phyloP scores from a whole-genome alignment of 2,329 filamentous ascomycete species.

The Aspergillus sp. region DNA sequence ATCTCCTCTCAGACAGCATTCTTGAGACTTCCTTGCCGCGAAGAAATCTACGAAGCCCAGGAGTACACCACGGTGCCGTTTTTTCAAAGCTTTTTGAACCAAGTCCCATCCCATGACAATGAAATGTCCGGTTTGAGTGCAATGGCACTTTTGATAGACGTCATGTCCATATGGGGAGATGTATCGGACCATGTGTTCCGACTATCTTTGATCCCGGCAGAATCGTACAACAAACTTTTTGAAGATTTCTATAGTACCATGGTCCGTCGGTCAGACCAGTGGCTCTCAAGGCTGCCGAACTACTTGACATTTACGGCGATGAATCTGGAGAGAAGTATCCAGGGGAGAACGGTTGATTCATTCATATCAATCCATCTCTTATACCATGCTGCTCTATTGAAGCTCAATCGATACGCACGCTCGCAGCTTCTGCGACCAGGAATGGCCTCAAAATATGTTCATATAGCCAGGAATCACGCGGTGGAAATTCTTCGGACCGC shows the following conservation, averaged over 20 bases:
- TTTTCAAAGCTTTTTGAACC: constrained; percentile 56
- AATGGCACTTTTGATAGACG: constrained; percentile 62
- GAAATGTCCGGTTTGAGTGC: constrained; percentile 46
- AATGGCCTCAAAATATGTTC: constrained; percentile 47
- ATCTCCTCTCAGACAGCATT: constrained; percentile 66
- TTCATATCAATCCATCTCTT: constrained; percentile 66
- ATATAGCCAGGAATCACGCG: constrained; percentile 54
- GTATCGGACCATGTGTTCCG: constrained; percentile 62
- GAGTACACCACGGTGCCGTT: constrained; percentile 57
- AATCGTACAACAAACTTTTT: constrained; percentile 47
- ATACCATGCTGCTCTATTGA: constrained; percentile 65
- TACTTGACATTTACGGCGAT: constrained; percentile 54
- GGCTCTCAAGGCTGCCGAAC: constrained; percentile 58
- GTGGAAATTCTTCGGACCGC: constrained; percentile 51
- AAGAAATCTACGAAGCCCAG: constrained; percentile 62
- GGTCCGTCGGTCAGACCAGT: constrained; percentile 55
- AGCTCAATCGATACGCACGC: constrained; percentile 62
- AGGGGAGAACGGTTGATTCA: constrained; percentile 55
- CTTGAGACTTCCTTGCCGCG: constrained; percentile 63
- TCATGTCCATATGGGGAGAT: constrained; percentile 66
- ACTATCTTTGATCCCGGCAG: constrained; percentile 45
- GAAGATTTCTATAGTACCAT: constrained; percentile 56
- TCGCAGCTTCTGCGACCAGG: constrained; percentile 44
- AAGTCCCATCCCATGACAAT: constrained; percentile 36
- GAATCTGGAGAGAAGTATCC: constrained; percentile 59